A percentile compares a stretch with the other conserved stretches of the same genome.
Evolutionary conservation across 345 rosid genomes (phyloP).

Genomic region (Noccaea caerulescens): DNA sequence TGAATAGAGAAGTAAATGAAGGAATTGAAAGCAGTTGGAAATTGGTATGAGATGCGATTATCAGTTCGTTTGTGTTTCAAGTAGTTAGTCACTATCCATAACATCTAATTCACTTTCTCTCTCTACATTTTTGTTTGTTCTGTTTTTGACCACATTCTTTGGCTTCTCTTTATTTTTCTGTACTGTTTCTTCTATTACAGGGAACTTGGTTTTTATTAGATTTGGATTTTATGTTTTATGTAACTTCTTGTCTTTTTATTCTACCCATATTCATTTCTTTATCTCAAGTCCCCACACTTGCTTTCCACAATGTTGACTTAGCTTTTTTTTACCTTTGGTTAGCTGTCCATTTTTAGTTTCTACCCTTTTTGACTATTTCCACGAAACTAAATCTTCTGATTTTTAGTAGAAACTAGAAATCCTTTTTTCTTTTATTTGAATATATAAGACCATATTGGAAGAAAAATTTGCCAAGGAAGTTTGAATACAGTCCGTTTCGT

Average conservation of each 20-base stretch:
- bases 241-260: conserved; percentile 24
- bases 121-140: not conserved
- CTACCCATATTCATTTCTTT: conserved; percentile 4
- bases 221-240: conserved; percentile 30
- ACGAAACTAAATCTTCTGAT: not conserved
- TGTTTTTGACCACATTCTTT: conserved; percentile 3
- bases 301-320: conserved; percentile 4
- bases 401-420: not conserved
- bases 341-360: conserved; percentile 25
- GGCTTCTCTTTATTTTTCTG: conserved; percentile 20
- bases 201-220: conserved; percentile 33
- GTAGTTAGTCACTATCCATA: conserved; percentile 27
- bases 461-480: not conserved
- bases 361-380: conserved; percentile 14
- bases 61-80: conserved; percentile 29
- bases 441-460: not conserved
- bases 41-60: conserved; percentile 24
- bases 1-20: conserved; percentile 41
- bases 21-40: conserved; percentile 35
- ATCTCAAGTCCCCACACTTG: conserved; percentile 5
- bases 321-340: not conserved
- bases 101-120: conserved; percentile 29
- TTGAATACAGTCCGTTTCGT: not conserved
- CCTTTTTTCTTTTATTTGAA: not conserved
- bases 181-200: conserved; percentile 32